Evolutionary conservation across 2,329 filamentous ascomycete genomes (phyloP), one percentile per base, ranked within the genome.

Genomic region (Setomelanomma holmii): DNA sequence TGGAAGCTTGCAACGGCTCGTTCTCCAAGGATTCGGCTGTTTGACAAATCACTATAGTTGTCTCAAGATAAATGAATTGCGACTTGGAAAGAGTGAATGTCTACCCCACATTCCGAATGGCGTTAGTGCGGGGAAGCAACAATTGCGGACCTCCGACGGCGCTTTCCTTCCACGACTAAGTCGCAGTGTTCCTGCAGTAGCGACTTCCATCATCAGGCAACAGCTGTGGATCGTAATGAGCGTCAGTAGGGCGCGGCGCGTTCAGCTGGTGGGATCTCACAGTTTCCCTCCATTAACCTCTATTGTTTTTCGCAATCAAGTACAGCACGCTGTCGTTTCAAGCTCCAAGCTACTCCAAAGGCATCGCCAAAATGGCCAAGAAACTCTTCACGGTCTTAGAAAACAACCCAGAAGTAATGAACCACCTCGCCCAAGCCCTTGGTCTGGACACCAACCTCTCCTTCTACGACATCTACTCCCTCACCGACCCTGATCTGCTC

Each of bases 401-500:
- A 56, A 85, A 84, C 72, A 84, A 85, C 60, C 83, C 83, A 4
- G 73, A 78, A 36, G 80, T 85, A 14, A 79, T 85, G 71, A 78
- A 76, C 38, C 69, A 75, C 36, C 77, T 86, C 20, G 76, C 79
- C 30, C 72, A 75, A 50, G 71, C 74, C n/a, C 77, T 86, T 1
- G 81, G 81, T 12, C 67, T 85, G 24, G 76, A 78, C 3, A 58
- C 55, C 4, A 58, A 68, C 2, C 76, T 85, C 24, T 71, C 69
- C 30, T 85, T 84, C 68, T 76, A 83, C 64, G 83, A 86, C 61
- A 66, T 85, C 55, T 80, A 82, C 68, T 80, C 77, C 35, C 73
- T 84, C 51, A 77, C 79, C 38, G 79, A 83, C n/a, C 72, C 76
- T 1, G 78, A 80, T 23, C 68, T 82, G 20, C 72, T 84, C 36